phyloP scores from a whole-genome alignment of 805 yeast genomes.

The Spathaspora sp. region DNA sequence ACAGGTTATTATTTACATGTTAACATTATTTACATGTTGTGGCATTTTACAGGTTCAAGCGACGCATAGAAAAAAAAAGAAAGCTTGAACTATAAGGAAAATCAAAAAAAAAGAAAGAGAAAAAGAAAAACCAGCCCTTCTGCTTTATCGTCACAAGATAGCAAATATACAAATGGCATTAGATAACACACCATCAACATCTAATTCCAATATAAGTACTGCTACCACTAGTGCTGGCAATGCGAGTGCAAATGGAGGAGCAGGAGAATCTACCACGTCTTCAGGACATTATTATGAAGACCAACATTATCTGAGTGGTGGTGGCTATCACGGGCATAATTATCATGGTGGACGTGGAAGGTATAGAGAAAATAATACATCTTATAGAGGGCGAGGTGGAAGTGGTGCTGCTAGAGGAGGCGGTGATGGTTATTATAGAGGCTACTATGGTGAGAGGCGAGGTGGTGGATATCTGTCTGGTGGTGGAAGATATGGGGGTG shows the following conservation, averaged over 20 bases:
- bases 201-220: not conserved
- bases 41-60: not conserved
- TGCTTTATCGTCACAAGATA: not conserved
- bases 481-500: conserved; percentile 1
- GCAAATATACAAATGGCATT: not conserved
- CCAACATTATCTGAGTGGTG: conserved; percentile 3
- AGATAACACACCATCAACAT: not conserved
- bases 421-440: conserved; percentile 1
- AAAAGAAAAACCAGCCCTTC: not conserved
- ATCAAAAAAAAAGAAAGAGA: not conserved
- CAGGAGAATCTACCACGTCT: not conserved
- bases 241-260: not conserved
- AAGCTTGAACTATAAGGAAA: not conserved
- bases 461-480: not conserved
- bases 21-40: not conserved
- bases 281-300: conserved; percentile 1
- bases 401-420: conserved; percentile 12
- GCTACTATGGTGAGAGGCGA: conserved; percentile 1
- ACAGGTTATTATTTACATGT: not conserved
- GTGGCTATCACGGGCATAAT: conserved; percentile 5
- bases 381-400: conserved; percentile 14
- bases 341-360: conserved; percentile 7
- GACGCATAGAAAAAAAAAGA: not conserved
- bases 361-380: conserved; percentile 12
- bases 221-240: not conserved